These are phyloP conservation scores for Thermochaetoides dissita DNA, from an alignment of 2,329 filamentous ascomycete genomes.

Conservation along the genomic window DNA sequence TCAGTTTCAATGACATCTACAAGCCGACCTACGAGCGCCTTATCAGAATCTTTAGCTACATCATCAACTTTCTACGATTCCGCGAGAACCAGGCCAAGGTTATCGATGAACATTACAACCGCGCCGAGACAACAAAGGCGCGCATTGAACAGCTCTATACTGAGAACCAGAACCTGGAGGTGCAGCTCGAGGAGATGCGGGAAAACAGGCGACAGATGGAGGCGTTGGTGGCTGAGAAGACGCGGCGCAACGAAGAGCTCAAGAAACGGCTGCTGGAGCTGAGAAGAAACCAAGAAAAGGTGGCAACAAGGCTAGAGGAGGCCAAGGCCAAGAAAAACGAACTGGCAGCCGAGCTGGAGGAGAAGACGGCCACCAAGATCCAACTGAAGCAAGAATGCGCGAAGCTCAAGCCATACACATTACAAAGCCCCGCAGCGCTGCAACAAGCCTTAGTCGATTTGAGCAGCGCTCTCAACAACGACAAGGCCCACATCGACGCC, in stretches of 20 bases:
- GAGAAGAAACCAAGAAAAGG: constrained; percentile 65
- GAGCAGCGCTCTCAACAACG: constrained; percentile 59
- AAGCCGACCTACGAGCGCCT: constrained; percentile 80
- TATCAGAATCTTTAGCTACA: constrained; percentile 89
- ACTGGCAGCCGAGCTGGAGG: constrained; percentile 57
- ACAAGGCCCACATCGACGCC: constrained; percentile 74
- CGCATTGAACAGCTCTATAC: constrained; percentile 74
- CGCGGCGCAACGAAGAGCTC: constrained; percentile 71
- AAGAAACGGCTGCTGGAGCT: constrained; percentile 72
- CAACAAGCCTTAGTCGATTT: constrained; percentile 73
- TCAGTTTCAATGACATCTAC: constrained; percentile 84
- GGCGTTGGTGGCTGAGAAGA: constrained; percentile 68
- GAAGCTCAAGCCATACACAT: constrained; percentile 81
- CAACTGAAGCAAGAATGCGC: constrained; percentile 69
- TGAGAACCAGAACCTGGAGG: constrained; percentile 79
- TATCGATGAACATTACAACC: constrained; percentile 90
- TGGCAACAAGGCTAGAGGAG: constrained; percentile 69
- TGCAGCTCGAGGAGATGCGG: constrained; percentile 65
- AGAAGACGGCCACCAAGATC: constrained; percentile 56
- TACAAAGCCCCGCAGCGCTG: constrained; percentile 72
- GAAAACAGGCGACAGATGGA: constrained; percentile 70
- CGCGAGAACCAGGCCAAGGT: constrained; percentile 79
- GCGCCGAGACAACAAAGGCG: constrained; percentile 69
- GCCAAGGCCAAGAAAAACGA: constrained; percentile 68
- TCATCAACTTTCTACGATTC: constrained; percentile 98